These are phyloP conservation scores for Populus alba DNA, from an alignment of 345 rosid species.

Conservation along the genomic window DNA sequence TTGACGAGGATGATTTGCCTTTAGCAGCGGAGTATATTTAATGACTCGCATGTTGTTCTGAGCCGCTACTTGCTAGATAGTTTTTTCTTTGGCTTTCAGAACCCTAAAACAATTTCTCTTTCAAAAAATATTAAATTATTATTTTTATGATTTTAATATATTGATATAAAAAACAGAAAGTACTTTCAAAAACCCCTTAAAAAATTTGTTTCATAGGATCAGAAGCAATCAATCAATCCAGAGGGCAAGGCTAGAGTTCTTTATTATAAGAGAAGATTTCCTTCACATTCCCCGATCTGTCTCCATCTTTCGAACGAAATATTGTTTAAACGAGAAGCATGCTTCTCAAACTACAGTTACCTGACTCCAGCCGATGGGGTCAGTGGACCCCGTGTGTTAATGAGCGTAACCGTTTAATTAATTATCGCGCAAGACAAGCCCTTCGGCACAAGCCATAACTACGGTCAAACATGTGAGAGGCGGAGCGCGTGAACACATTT, in stretches of 20 bases:
- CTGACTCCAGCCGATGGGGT: too few relatives aligned
- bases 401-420: background rate
- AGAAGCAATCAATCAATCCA: too few relatives aligned
- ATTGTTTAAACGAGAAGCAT: background rate
- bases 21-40: background rate
- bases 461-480: background rate
- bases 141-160: too few relatives aligned
- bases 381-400: background rate
- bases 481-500: background rate
- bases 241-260: too few relatives aligned
- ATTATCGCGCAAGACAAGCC: background rate
- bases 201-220: too few relatives aligned
- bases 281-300: background rate
- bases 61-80: background rate
- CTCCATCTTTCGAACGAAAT: background rate
- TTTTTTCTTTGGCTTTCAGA: too few relatives aligned
- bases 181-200: too few relatives aligned
- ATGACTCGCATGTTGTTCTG: background rate
- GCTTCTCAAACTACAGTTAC: background rate
- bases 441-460: background rate
- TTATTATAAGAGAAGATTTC: too few relatives aligned
- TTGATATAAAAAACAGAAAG: too few relatives aligned
- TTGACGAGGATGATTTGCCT: slow-evolving; percentile 2
- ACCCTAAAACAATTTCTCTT: too few relatives aligned
- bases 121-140: too few relatives aligned